Percentiles rank a stretch among this genome's conserved stretches.
These are phyloP conservation scores for Heliosperma pusillum DNA, from an alignment of 148 eudicot genomes.

Conservation along the genomic window DNA sequence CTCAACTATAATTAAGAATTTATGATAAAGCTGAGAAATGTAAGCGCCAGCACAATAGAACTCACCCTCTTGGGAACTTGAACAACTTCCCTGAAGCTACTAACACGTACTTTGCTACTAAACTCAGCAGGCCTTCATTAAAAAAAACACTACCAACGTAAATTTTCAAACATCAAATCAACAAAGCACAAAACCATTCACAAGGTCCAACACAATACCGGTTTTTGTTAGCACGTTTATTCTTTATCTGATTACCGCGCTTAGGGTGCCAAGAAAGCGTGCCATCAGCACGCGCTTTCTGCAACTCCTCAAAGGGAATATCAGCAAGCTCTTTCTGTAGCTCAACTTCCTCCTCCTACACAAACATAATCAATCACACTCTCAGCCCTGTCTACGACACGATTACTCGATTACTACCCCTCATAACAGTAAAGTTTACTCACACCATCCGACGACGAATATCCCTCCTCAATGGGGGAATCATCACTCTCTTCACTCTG, in stretches of 20 bases:
- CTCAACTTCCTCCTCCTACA: constrained; percentile 45
- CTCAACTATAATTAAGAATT: neutral
- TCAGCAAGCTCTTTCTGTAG: constrained; percentile 70
- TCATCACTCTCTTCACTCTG: constrained; percentile 42
- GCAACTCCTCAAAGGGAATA: constrained; percentile 75
- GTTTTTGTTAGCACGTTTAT: constrained; percentile 73
- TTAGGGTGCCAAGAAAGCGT: constrained; percentile 47
- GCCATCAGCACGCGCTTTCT: constrained; percentile 72
- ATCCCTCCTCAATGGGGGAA: constrained; percentile 35
- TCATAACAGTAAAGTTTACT: constrained; percentile 12
- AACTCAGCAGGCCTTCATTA: constrained; percentile 77
- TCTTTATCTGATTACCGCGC: constrained; percentile 38
- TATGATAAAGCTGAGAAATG: neutral
- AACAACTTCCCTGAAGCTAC: constrained; percentile 76
- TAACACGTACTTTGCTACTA: constrained; percentile 81
- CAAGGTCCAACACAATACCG: constrained; percentile 36
- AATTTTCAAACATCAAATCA: neutral
- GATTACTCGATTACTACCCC: neutral
- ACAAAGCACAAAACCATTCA: neutral
- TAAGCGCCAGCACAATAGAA: neutral
- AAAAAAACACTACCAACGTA: neutral
- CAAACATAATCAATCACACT: constrained; percentile 2
- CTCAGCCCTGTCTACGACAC: neutral
- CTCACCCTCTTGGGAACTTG: constrained; percentile 87
- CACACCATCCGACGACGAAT: constrained; percentile 56